Conservation (phyloP, 2,329 filamentous ascomycete genomes). For the Xylaria arbuscula region DNA sequence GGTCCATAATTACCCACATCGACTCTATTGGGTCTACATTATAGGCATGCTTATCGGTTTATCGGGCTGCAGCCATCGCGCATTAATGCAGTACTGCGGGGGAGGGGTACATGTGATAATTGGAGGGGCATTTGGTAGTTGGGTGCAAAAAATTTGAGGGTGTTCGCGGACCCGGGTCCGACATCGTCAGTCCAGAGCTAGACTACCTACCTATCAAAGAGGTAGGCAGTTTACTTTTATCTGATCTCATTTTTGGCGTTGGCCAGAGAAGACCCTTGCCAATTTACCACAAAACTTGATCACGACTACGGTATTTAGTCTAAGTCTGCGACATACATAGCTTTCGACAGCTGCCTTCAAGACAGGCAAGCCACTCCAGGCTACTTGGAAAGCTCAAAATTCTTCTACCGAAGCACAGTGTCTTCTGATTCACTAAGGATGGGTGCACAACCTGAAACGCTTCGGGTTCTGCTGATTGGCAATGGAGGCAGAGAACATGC, state of each 20-base stretch:
- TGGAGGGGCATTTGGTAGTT: constrained; percentile 42
- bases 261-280: background rate
- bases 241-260: constrained; percentile 10
- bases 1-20: background rate
- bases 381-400: background rate
- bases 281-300: background rate
- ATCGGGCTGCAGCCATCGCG: constrained; percentile 33
- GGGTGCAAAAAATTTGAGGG: constrained; percentile 38
- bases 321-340: background rate
- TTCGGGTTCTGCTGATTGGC: constrained; percentile 86
- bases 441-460: constrained; percentile 48
- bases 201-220: background rate
- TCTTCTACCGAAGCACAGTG: background rate
- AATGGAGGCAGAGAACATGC: constrained; percentile 96
- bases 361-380: background rate
- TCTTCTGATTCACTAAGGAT: constrained; percentile 37
- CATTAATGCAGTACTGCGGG: constrained; percentile 41
- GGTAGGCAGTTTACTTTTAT: constrained; percentile 13
- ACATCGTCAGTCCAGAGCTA: constrained; percentile 26
- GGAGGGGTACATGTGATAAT: constrained; percentile 43
- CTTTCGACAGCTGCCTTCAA: background rate
- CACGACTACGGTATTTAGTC: background rate
- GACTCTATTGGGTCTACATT: background rate
- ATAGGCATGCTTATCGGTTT: constrained; percentile 36
- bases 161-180: constrained; percentile 29